A percentile compares a stretch with the other conserved stretches of the same genome.
These are phyloP conservation scores for Monosporascus sp. DNA, from an alignment of 2,329 filamentous ascomycete genomes.

Conservation along the genomic window DNA sequence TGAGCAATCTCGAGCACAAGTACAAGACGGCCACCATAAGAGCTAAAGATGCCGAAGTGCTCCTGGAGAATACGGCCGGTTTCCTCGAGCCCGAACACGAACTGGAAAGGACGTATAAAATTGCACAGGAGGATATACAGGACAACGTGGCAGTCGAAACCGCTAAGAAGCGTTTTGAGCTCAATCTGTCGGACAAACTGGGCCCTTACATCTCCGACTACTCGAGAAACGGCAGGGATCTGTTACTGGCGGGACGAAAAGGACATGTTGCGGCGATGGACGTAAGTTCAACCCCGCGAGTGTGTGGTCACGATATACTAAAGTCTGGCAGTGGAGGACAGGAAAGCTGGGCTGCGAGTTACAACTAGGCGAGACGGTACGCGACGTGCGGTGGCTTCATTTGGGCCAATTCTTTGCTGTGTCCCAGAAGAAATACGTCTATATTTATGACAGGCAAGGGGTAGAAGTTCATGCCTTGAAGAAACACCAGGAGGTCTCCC, in stretches of 20 bases:
- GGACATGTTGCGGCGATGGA: conserved; percentile 96
- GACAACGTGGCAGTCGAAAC: conserved; percentile 71
- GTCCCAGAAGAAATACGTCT: conserved; percentile 92
- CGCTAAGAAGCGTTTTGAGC: conserved; percentile 87
- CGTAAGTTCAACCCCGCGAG: conserved; percentile 5
- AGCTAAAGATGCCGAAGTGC: conserved; percentile 91
- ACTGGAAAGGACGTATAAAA: conserved; percentile 87
- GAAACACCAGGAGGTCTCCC: conserved; percentile 84
- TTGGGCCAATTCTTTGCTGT: conserved; percentile 94
- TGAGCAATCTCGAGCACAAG: conserved; percentile 74
- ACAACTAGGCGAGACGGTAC: conserved; percentile 83
- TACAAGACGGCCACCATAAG: conserved; percentile 75
- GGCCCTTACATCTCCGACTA: conserved; percentile 90
- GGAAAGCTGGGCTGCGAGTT: conserved; percentile 89
- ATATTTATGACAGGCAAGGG: conserved; percentile 89
- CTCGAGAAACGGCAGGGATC: conserved; percentile 78
- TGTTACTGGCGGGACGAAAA: conserved; percentile 82
- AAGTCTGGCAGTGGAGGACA: conserved; percentile 59
- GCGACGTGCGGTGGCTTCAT: conserved; percentile 87
- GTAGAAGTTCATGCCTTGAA: conserved; percentile 88
- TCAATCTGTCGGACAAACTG: conserved; percentile 67
- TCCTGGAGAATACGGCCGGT: conserved; percentile 79
- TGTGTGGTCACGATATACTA: neutral
- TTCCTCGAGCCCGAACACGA: conserved; percentile 85
- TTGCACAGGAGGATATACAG: conserved; percentile 81